Conservation (phyloP, 352 stramenopile species). For the Vaucheria bursata region DNA sequence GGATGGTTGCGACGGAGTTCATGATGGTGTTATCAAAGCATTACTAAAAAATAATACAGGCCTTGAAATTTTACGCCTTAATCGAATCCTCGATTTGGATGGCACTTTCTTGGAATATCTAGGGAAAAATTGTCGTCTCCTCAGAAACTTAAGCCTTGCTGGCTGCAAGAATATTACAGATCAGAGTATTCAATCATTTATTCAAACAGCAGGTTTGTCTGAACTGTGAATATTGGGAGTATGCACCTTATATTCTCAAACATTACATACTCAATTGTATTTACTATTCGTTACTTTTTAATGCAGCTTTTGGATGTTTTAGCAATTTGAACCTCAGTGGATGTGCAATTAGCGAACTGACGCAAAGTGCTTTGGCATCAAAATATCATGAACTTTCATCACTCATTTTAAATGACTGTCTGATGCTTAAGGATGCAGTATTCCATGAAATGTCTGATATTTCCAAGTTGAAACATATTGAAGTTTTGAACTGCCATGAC, state of each 20-base stretch:
- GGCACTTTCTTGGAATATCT: not conserved
- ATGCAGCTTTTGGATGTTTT: not conserved
- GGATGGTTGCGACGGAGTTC: not conserved
- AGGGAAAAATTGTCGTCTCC: not conserved
- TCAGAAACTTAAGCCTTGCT: not conserved
- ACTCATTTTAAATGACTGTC: too few species aligned
- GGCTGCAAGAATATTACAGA: slow-evolving; percentile 3
- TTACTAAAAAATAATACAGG: not conserved
- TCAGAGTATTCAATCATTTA: not conserved
- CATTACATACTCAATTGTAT: not conserved
- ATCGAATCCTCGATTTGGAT: not conserved
- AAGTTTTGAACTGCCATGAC: too few species aligned
- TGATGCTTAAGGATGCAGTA: too few species aligned
- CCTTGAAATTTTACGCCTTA: not conserved
- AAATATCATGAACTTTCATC: not conserved
- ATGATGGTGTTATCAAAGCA: slow-evolving; percentile 2
- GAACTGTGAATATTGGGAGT: not conserved
- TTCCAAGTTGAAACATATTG: too few species aligned
- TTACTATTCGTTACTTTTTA: not conserved
- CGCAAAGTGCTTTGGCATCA: not conserved
- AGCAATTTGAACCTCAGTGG: not conserved
- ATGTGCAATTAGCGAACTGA: not conserved
- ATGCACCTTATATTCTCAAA: not conserved
- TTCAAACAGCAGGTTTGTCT: not conserved
- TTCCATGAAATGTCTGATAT: too few species aligned